Evolutionary conservation across 306 rosid species (phyloP).

Genomic region (Mimosa pudica): DNA sequence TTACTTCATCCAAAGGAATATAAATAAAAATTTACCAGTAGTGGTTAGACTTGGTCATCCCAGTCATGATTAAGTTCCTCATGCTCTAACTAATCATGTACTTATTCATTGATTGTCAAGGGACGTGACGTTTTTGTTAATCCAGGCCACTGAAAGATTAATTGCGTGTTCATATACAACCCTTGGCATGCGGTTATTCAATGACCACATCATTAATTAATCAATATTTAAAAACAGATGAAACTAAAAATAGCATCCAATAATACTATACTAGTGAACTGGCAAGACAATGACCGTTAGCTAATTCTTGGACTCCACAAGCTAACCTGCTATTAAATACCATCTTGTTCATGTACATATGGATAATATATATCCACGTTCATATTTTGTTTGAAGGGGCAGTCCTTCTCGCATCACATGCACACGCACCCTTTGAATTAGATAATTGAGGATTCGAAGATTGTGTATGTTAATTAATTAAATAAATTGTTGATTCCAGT

Average conservation of each 20-base stretch:
- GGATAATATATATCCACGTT: neutral
- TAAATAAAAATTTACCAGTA: neutral
- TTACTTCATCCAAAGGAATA: neutral
- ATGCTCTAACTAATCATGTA: neutral
- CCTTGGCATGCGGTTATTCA: neutral
- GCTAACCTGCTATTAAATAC: constrained; percentile 2
- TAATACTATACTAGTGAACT: neutral
- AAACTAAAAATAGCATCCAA: neutral
- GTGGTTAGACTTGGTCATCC: neutral
- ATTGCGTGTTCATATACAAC: neutral
- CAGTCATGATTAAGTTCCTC: neutral
- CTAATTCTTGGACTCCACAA: neutral
- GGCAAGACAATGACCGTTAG: constrained; percentile 30
- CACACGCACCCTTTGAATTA: neutral
- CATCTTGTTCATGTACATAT: too few relatives aligned
- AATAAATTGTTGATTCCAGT: neutral
- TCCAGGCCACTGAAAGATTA: neutral
- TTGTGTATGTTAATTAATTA: neutral
- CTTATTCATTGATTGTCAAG: neutral
- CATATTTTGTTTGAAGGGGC: neutral
- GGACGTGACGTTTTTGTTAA: neutral
- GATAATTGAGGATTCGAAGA: neutral
- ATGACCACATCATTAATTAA: too few relatives aligned
- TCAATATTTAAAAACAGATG: too few relatives aligned
- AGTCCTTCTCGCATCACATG: constrained; percentile 4